phyloP scores from a whole-genome alignment of 2,329 filamentous ascomycete genomes.

The Chaetomium sp. region DNA sequence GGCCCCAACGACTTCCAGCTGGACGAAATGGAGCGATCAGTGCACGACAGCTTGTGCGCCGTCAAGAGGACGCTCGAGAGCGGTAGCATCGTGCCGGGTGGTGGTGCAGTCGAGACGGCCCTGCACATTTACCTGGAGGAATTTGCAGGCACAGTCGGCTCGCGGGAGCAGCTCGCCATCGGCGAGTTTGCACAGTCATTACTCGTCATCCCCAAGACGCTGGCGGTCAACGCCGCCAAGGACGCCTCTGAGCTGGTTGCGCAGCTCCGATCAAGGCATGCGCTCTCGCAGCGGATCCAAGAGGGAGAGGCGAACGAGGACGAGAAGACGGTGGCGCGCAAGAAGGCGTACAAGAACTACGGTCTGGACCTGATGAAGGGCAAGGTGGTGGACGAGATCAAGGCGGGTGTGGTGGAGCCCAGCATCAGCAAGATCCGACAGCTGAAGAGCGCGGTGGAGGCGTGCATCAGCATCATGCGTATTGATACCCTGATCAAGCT shows the following conservation, averaged over 20 bases:
- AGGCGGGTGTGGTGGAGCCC: constrained; percentile 92
- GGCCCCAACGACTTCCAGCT: constrained; percentile 95
- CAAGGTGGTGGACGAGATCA: constrained; percentile 89
- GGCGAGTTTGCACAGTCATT: constrained; percentile 96
- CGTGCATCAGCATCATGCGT: constrained; percentile 98
- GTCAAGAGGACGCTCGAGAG: constrained; percentile 97
- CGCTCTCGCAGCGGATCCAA: constrained; percentile 86
- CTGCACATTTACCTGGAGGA: constrained; percentile 99
- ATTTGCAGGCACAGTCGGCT: constrained; percentile 95
- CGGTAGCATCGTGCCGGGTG: constrained; percentile 93
- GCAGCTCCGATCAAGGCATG: constrained; percentile 91
- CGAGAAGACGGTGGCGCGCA: constrained; percentile 85
- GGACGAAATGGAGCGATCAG: constrained; percentile 98
- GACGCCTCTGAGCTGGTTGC: constrained; percentile 94
- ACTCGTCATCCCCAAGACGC: constrained; percentile 91
- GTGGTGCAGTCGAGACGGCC: constrained; percentile 96
- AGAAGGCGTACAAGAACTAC: constrained; percentile 99
- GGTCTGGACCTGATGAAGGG: constrained; percentile 87
- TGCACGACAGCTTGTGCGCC: constrained; percentile 94
- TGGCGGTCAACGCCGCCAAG: constrained; percentile 96
- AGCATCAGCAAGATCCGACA: constrained; percentile 98
- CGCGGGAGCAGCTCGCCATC: constrained; percentile 95
- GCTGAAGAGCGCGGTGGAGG: constrained; percentile 97
- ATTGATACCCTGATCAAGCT: constrained; percentile 99
- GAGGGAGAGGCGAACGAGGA: constrained; percentile 83